Conservation (phyloP, 2,329 filamentous ascomycete species). For the Lachnellula subtilissima region DNA sequence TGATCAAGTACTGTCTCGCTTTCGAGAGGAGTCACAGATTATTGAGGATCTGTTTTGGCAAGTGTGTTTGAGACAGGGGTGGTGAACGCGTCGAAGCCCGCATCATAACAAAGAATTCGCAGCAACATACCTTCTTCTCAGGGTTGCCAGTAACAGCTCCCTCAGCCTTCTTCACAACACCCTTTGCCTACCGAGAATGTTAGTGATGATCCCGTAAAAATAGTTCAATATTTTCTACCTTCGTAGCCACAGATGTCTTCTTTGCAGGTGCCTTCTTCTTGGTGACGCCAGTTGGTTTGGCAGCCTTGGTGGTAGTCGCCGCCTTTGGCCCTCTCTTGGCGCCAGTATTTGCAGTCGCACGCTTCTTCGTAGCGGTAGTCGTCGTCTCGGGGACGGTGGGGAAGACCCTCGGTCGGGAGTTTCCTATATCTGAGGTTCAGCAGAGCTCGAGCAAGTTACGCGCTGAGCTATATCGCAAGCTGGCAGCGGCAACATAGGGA, state of each 20-base stretch:
- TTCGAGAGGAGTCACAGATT: conserved; percentile 8
- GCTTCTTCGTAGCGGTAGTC: conserved; percentile 24
- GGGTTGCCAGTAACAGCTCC: conserved; percentile 31
- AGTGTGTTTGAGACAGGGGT: conserved; percentile 17
- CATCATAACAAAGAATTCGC: conserved; percentile 19
- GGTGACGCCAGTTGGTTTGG: conserved; percentile 28
- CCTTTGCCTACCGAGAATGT: conserved; percentile 25
- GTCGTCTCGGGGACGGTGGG: conserved; percentile 24
- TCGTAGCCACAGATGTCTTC: conserved; percentile 27
- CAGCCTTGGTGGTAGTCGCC: conserved; percentile 30
- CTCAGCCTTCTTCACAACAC: conserved; percentile 30
- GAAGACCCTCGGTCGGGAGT: conserved; percentile 27
- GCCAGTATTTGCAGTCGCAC: conserved; percentile 27
- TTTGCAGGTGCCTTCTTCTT: conserved; percentile 31
- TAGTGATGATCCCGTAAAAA: conserved; percentile 6
- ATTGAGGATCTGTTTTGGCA: conserved; percentile 9
- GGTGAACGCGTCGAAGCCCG: conserved; percentile 18
- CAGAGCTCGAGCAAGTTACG: conserved; percentile 16
- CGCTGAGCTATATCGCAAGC: conserved; percentile 20
- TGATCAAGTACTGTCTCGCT: neutral
- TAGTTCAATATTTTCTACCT: conserved; percentile 20
- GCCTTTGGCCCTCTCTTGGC: conserved; percentile 29
- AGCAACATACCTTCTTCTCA: conserved; percentile 33
- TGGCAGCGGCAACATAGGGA: conserved; percentile 9
- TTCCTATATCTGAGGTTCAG: conserved; percentile 27